Evolutionary conservation across 2,329 filamentous ascomycete species (phyloP).

Genomic region (Plectosphaerella sp.): DNA sequence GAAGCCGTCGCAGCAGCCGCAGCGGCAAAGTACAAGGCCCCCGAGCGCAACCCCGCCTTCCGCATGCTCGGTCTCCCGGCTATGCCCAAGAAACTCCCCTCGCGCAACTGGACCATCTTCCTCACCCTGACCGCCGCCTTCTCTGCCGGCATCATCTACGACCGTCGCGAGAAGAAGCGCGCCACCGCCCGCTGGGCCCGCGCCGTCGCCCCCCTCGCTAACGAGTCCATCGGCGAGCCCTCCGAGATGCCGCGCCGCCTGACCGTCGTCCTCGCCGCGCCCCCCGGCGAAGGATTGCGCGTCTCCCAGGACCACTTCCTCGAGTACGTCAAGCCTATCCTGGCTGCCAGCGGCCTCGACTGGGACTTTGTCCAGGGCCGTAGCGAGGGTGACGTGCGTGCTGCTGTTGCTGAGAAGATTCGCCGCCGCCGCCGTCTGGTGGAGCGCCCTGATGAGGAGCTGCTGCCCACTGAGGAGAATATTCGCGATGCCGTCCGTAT

Average conservation of each 20-base stretch:
- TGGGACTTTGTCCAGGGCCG: constrained; percentile 95
- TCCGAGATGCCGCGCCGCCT: constrained; percentile 76
- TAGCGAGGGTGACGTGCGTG: constrained; percentile 87
- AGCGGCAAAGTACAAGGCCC: constrained; percentile 31
- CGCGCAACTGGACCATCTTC: constrained; percentile 98
- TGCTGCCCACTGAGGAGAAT: constrained; percentile 50
- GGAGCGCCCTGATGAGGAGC: constrained; percentile 43
- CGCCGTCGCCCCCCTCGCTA: constrained; percentile 77
- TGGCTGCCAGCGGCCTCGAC: constrained; percentile 85
- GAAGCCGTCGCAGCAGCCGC: constrained; percentile 16
- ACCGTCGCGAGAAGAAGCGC: constrained; percentile 83
- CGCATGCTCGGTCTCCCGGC: constrained; percentile 81
- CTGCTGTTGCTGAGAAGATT: constrained; percentile 81
- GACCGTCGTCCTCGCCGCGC: constrained; percentile 79
- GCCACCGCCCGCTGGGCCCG: constrained; percentile 83
- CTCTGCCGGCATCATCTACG: constrained; percentile 79
- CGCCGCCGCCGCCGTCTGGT: constrained; percentile 63
- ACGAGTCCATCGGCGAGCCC: constrained; percentile 64
- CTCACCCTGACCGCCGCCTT: constrained; percentile 74
- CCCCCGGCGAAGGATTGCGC: constrained; percentile 80
- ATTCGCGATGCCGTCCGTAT: constrained; percentile 60
- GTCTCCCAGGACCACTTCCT: constrained; percentile 91
- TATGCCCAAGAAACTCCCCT: constrained; percentile 79
- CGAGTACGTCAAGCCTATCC: constrained; percentile 89
- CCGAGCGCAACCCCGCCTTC: constrained; percentile 64